A percentile compares a stretch with the other conserved stretches of the same genome.
These are phyloP conservation scores for Tothia fuscella DNA, from an alignment of 2,329 filamentous ascomycete species.

Conservation along the genomic window DNA sequence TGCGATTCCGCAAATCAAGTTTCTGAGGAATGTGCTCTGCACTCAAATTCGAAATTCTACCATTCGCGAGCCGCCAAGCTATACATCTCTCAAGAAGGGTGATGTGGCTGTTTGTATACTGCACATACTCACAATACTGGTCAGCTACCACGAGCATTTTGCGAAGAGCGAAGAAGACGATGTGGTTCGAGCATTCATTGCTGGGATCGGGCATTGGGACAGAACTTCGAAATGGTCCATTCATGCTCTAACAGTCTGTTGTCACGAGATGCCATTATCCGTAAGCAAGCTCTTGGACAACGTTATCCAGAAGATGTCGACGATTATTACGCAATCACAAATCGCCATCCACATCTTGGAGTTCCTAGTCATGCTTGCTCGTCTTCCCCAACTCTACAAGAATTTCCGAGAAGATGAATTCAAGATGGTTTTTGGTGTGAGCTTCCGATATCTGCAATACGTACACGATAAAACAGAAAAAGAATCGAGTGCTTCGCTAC, in stretches of 20 bases:
- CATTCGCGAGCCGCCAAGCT: constrained; percentile 69
- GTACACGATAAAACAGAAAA: constrained; percentile 46
- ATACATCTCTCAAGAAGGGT: constrained; percentile 70
- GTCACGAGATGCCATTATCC: constrained; percentile 81
- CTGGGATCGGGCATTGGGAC: constrained; percentile 74
- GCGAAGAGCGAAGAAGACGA: constrained; percentile 79
- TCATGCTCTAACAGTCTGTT: constrained; percentile 87
- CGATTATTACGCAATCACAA: constrained; percentile 86
- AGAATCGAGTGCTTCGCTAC: constrained; percentile 14
- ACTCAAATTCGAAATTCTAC: constrained; percentile 67
- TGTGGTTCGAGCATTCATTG: constrained; percentile 73
- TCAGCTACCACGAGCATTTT: constrained; percentile 83
- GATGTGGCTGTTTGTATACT: constrained; percentile 85
- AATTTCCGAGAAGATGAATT: constrained; percentile 89
- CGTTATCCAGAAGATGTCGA: constrained; percentile 85
- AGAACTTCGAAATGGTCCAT: constrained; percentile 86
- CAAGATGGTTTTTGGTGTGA: constrained; percentile 88
- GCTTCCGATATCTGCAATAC: constrained; percentile 84
- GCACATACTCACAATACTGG: constrained; percentile 71
- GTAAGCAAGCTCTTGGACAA: constrained; percentile 75
- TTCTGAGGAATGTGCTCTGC: constrained; percentile 64
- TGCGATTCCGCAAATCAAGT: constrained; percentile 61
- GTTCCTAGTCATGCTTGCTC: constrained; percentile 80
- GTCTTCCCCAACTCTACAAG: constrained; percentile 71
- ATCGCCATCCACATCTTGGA: constrained; percentile 92